These are phyloP conservation scores for Microcera coccophila DNA, from an alignment of 2,329 filamentous ascomycete species.

Conservation along the genomic window DNA sequence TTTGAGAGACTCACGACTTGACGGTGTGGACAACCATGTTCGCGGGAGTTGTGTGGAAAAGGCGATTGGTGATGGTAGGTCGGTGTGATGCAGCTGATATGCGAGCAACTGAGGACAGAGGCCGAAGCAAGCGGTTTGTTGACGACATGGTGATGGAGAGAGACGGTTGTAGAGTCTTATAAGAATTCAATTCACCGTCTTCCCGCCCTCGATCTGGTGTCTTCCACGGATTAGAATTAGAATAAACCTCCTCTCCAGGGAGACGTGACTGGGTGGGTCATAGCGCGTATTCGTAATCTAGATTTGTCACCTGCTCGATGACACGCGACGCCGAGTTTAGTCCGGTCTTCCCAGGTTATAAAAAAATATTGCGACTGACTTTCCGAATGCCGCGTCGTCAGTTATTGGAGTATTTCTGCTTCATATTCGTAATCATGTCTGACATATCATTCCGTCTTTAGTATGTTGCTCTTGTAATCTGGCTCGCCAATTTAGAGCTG, in stretches of 20 bases:
- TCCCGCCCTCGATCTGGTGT: neutral
- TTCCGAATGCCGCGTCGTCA: no score
- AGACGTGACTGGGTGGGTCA: neutral
- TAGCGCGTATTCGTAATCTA: neutral
- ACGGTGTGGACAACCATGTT: slow-evolving; percentile 46
- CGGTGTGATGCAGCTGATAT: slow-evolving; percentile 11
- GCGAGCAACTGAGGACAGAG: slow-evolving; percentile 17
- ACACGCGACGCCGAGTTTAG: neutral
- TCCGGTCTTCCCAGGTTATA: no score
- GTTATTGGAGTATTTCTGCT: no score
- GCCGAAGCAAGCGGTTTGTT: slow-evolving; percentile 16
- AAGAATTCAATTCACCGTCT: neutral
- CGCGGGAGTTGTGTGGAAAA: slow-evolving; percentile 36
- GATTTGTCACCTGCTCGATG: slow-evolving; percentile 1
- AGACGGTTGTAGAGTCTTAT: slow-evolving; percentile 1
- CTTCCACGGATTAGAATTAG: neutral
- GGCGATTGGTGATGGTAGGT: slow-evolving; percentile 12
- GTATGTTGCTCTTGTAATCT: no score
- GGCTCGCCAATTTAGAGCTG: no score
- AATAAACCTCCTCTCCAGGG: no score
- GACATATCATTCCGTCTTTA: no score
- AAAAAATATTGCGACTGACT: no score
- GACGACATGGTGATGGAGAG: slow-evolving; percentile 13
- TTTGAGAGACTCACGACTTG: slow-evolving; percentile 30
- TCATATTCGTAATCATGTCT: no score